phyloP scores from a whole-genome alignment of 2,329 filamentous ascomycete species.

The Leptosphaerulina australis region DNA sequence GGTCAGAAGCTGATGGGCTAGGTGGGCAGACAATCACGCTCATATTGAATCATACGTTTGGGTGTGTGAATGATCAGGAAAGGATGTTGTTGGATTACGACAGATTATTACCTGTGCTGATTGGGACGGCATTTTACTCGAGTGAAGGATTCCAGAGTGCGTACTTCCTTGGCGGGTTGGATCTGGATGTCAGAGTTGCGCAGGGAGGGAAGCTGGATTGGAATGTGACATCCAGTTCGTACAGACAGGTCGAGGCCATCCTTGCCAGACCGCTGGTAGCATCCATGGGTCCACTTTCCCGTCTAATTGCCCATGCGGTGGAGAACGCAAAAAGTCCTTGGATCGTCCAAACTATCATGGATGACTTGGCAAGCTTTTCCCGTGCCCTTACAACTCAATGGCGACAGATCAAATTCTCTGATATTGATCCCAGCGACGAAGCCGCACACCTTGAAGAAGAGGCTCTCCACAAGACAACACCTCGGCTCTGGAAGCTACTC shows the following conservation, averaged over 20 bases:
- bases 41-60: slow-evolving; percentile 78
- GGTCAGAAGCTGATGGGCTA: slow-evolving; percentile 58
- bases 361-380: slow-evolving; percentile 71
- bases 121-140: slow-evolving; percentile 71
- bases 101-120: slow-evolving; percentile 69
- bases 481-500: slow-evolving; percentile 75
- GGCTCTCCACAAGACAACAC: slow-evolving; percentile 69
- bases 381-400: slow-evolving; percentile 72
- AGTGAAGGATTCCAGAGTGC: slow-evolving; percentile 76
- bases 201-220: slow-evolving; percentile 65
- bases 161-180: slow-evolving; percentile 73
- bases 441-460: slow-evolving; percentile 66
- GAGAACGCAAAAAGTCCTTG: slow-evolving; percentile 61
- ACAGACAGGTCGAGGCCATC: slow-evolving; percentile 63
- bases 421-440: slow-evolving; percentile 73
- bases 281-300: slow-evolving; percentile 70
- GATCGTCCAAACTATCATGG: slow-evolving; percentile 61
- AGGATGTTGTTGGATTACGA: slow-evolving; percentile 69
- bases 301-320: slow-evolving; percentile 68
- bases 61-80: slow-evolving; percentile 67
- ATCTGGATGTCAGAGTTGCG: slow-evolving; percentile 67
- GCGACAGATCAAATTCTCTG: slow-evolving; percentile 74
- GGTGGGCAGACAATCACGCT: slow-evolving; percentile 63
- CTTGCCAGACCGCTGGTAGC: slow-evolving; percentile 66
- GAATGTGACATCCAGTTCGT: slow-evolving; percentile 65